Evolutionary conservation across 2,329 filamentous ascomycete genomes (phyloP), one percentile per base, ranked within the genome.

Genomic region (Teratosphaeria gauchensis): DNA sequence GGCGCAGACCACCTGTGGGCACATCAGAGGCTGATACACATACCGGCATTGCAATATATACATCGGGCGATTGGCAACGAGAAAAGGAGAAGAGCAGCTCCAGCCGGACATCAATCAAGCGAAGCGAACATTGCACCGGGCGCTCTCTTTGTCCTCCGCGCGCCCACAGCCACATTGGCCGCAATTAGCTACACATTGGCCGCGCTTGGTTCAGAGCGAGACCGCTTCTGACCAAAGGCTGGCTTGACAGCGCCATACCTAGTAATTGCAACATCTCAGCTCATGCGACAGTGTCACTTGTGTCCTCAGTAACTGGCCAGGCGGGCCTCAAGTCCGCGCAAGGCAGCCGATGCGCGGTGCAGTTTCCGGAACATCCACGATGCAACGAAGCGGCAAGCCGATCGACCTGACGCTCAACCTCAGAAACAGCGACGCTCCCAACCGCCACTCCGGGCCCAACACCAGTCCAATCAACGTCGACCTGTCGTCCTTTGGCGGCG

Each of bases 401-500:
- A 58, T 61, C 42, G 66, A 71, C 52, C 68, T 71, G 51, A 64
- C 67, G 55, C 67, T 71, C 58, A 62, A 64, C 55, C 57, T 59
- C 53, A 64, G 62, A 54, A 61, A 59, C 48, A 61, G 56, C 48
- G 56, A 64, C 38, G 55, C 56, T 24, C 56, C 60, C 6, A 51
- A 57, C 8, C 48, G 32, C 14, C 16, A 56, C 31, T 56, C 61
- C 53, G 61, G 63, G 31, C 63, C 68, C 24, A 64, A 65, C 57
- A 71, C 64, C 62, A 73, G 69, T 57, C 68, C 71, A 5, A 71
- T 72, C 57, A 66, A 68, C 56, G 66, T 73, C 56, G 71, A 73
- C 61, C 62, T 73, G 54, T 70, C 68, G 31, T 71, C 71, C 31
- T 68, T 73, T 55, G 71, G 71, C 57, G 71, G 71, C 48, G 65